Conservation (phyloP, 1,284 basidiomycete genomes). For the Microbotryum saponariae region DNA sequence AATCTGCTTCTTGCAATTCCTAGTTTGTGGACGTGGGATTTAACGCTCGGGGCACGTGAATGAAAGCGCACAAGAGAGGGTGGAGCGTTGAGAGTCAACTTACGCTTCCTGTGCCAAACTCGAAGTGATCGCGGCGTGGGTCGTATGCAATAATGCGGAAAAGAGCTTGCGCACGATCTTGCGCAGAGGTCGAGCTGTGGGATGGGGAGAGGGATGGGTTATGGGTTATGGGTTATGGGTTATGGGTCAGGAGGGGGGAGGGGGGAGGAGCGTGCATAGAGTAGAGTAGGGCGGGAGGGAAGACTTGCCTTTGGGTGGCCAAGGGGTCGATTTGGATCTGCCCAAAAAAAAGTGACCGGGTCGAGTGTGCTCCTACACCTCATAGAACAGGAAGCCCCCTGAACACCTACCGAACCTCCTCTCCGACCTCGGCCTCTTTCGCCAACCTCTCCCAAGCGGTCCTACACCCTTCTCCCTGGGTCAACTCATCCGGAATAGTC, state of each 20-base stretch:
- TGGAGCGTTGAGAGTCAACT: neutral
- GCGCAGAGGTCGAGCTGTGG: conserved; percentile 13
- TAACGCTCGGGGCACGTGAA: too few species aligned
- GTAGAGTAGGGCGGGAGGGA: neutral
- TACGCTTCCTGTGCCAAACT: conserved; percentile 11
- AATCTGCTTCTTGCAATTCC: conserved; percentile 10
- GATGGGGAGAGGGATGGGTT: too few species aligned
- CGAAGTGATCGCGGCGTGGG: conserved; percentile 1
- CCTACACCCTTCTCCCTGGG: conserved; percentile 5
- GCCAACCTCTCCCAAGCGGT: conserved; percentile 5
- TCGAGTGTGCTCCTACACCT: neutral
- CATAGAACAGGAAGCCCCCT: neutral
- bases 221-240: neutral
- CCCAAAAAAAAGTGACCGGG: neutral
- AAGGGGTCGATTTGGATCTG: conserved; percentile 8
- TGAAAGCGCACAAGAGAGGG: neutral
- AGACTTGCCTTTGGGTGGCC: neutral
- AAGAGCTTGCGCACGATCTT: conserved; percentile 22
- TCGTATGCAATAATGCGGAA: conserved; percentile 1
- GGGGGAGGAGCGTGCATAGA: neutral
- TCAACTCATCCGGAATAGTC: conserved; percentile 1
- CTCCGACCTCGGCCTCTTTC: neutral
- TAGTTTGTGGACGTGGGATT: neutral
- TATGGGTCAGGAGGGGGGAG: too few species aligned
- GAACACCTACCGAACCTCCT: neutral